Percentiles rank a stretch among this genome's conserved stretches.
These are phyloP conservation scores for Kwoniella dendrophila DNA, from an alignment of 768 basidiomycete species.

Conservation along the genomic window DNA sequence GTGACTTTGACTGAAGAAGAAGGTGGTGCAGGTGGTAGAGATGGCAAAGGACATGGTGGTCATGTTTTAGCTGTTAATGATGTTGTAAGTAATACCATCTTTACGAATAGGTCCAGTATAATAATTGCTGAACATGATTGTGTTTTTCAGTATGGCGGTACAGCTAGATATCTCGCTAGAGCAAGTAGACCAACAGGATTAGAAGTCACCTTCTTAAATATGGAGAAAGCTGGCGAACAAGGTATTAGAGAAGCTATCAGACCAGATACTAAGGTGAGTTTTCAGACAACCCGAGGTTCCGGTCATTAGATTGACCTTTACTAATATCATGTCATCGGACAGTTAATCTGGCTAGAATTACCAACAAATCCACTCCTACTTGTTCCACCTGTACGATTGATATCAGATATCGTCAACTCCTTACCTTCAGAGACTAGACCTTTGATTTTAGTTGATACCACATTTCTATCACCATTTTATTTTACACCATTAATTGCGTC, in stretches of 20 bases:
- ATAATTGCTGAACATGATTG: constrained; percentile 1
- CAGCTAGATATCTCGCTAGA: constrained; percentile 63
- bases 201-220: constrained; percentile 76
- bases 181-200: constrained; percentile 40
- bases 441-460: constrained; percentile 87
- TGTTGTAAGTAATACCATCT: constrained; percentile 58
- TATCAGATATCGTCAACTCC: constrained; percentile 67
- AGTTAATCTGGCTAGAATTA: constrained; percentile 93
- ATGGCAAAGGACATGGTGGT: constrained; percentile 65
- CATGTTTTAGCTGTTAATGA: constrained; percentile 88
- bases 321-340: background rate
- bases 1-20: constrained; percentile 42
- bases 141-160: constrained; percentile 71
- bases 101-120: too few relatives aligned
- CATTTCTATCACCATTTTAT: constrained; percentile 91
- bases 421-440: constrained; percentile 61
- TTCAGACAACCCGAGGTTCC: too few relatives aligned
- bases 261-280: constrained; percentile 77
- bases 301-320: background rate
- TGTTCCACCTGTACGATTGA: constrained; percentile 74
- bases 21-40: constrained; percentile 48
- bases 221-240: constrained; percentile 70
- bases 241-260: constrained; percentile 67
- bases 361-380: constrained; percentile 94
- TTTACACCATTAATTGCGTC: constrained; percentile 72